phyloP scores from a whole-genome alignment of 306 rosid species.

The Acacia confusa region DNA sequence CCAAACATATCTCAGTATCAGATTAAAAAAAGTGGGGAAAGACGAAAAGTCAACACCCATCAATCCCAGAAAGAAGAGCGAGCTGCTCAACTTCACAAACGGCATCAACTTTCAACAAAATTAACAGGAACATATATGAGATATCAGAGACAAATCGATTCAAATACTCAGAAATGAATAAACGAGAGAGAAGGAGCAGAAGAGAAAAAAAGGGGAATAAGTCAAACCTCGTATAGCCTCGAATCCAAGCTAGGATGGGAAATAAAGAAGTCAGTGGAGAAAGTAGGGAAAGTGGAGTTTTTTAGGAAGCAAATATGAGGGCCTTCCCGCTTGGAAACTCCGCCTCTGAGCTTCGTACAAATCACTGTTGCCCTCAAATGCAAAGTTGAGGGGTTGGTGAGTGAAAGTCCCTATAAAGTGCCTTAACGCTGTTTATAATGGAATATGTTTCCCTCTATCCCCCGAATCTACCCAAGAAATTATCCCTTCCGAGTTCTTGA shows the following conservation, averaged over 20 bases:
- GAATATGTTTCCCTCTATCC: not conserved
- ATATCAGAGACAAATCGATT: not conserved
- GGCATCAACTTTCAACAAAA: not conserved
- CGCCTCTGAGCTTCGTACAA: conserved; percentile 37
- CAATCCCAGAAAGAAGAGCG: not conserved
- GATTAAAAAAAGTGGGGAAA: not conserved
- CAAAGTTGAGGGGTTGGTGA: not conserved
- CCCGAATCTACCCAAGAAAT: conserved; percentile 8
- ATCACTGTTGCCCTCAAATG: conserved; percentile 3
- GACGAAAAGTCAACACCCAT: not conserved
- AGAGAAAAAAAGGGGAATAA: not conserved
- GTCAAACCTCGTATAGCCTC: conserved; percentile 26
- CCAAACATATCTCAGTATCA: not conserved
- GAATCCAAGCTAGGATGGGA: not conserved
- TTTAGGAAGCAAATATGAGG: conserved; percentile 17
- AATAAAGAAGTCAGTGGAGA: not conserved
- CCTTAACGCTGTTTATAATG: not conserved
- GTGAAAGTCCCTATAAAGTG: not conserved
- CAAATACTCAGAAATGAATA: not conserved
- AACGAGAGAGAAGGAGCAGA: not conserved
- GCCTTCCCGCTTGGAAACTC: conserved; percentile 30
- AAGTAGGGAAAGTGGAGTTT: not conserved
- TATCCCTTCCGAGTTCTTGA: not conserved
- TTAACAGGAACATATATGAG: conserved; percentile 22
- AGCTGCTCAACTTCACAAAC: not conserved